These are phyloP conservation scores for Solanum stenotomum DNA, from an alignment of 257 asterid species.

Conservation along the genomic window DNA sequence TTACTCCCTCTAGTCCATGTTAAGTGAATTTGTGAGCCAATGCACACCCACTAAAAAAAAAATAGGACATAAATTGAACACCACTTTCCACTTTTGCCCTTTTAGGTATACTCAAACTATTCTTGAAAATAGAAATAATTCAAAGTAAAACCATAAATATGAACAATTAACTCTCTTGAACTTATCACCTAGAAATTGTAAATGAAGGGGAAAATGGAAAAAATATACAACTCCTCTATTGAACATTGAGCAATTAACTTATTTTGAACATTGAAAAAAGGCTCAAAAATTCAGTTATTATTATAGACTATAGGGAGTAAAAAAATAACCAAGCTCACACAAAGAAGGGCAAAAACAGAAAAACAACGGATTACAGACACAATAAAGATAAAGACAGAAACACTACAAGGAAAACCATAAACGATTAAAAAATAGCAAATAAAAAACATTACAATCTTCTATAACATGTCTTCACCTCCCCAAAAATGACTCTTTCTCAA, in stretches of 20 bases:
- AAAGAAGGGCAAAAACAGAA: neutral
- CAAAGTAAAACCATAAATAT: neutral
- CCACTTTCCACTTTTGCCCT: neutral
- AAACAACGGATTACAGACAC: neutral
- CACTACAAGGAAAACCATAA: neutral
- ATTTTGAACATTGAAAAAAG: neutral
- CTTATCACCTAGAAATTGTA: neutral
- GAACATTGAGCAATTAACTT: neutral
- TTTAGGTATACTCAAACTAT: neutral
- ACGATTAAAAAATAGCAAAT: neutral
- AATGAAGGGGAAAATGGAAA: neutral
- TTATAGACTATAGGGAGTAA: neutral
- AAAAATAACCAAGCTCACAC: neutral
- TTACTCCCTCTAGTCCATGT: neutral
- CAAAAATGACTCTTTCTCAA: neutral
- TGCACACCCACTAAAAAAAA: neutral
- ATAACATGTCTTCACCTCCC: neutral
- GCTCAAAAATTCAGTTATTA: neutral
- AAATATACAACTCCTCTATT: neutral
- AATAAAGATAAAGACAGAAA: neutral
- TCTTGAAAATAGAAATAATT: neutral
- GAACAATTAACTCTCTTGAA: neutral
- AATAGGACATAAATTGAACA: neutral
- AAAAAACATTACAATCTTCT: neutral
- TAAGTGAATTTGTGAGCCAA: neutral